These are phyloP conservation scores for Clavariopsis aquatica DNA, from an alignment of 495 filamentous ascomycete species.

Conservation along the genomic window DNA sequence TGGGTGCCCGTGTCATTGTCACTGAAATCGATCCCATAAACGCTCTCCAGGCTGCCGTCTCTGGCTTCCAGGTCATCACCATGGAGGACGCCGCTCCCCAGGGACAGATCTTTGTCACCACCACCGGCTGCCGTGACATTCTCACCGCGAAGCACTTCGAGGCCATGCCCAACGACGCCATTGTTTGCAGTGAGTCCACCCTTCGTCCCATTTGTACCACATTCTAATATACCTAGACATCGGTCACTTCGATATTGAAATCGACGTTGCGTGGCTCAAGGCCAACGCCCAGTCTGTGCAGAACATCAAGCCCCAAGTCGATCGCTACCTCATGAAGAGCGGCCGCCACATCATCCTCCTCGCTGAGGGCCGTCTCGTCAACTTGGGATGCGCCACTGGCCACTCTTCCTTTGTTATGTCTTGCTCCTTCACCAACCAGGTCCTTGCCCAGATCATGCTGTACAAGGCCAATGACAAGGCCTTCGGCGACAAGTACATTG, in stretches of 20 bases:
- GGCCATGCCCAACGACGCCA: slow-evolving; percentile 96
- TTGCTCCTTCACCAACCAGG: slow-evolving; percentile 99
- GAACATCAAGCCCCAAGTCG: slow-evolving; percentile 99
- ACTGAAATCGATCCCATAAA: slow-evolving; percentile 99
- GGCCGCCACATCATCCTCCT: slow-evolving; percentile 97
- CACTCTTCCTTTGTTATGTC: slow-evolving; percentile 99
- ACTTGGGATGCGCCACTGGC: slow-evolving; percentile 96
- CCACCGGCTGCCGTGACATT: slow-evolving; percentile 98
- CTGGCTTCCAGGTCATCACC: slow-evolving; percentile 92
- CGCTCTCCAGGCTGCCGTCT: slow-evolving; percentile 96
- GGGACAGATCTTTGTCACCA: slow-evolving; percentile 99
- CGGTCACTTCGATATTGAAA: slow-evolving; percentile 99
- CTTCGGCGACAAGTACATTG: slow-evolving; percentile 90
- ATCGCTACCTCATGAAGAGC: slow-evolving; percentile 91
- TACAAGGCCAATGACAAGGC: slow-evolving; percentile 87
- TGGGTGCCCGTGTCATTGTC: slow-evolving; percentile 95
- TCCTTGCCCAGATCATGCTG: slow-evolving; percentile 97
- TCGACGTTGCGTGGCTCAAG: slow-evolving; percentile 99
- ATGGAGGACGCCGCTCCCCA: slow-evolving; percentile 90
- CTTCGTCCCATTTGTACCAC: not conserved
- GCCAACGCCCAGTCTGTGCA: slow-evolving; percentile 85
- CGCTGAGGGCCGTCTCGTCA: slow-evolving; percentile 97
- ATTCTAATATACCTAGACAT: slow-evolving; percentile 65
- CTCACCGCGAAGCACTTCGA: slow-evolving; percentile 90
- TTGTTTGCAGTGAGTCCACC: slow-evolving; percentile 82